A percentile compares a stretch with the other conserved stretches of the same genome.
Evolutionary conservation across 2,329 filamentous ascomycete species (phyloP).

Genomic region (Alternaria novae-zelandiae): DNA sequence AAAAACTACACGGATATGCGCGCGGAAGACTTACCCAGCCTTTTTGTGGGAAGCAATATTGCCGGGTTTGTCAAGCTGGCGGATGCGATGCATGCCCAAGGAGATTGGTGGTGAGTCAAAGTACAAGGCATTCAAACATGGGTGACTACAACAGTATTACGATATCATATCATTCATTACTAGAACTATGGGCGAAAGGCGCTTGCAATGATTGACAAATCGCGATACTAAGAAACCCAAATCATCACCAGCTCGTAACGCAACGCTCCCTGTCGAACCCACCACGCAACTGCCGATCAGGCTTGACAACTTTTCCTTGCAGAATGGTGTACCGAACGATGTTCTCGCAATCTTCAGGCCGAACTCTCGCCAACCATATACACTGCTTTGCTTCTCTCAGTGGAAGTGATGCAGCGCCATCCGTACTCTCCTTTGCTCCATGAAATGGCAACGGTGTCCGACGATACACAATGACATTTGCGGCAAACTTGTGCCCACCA

Average conservation of each 20-base stretch:
- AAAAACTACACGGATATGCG: neutral
- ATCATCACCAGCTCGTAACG: neutral
- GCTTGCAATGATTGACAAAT: neutral
- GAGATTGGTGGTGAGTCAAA: neutral
- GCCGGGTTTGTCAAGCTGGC: neutral
- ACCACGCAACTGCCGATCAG: neutral
- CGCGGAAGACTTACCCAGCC: neutral
- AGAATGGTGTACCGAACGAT: neutral
- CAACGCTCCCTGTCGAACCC: neutral
- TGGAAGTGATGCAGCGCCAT: neutral
- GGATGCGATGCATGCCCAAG: neutral
- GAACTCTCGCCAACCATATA: neutral
- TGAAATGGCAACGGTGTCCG: neutral
- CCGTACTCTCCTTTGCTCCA: neutral
- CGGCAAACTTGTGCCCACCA: neutral
- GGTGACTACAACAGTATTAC: neutral
- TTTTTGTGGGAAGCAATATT: neutral
- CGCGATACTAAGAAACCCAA: neutral
- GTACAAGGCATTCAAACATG: neutral
- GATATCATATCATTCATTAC: neutral
- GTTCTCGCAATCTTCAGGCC: neutral
- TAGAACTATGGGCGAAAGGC: neutral
- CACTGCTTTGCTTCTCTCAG: neutral
- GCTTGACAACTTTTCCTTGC: neutral
- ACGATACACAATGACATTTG: neutral